These are phyloP conservation scores for Flaveria linearis DNA, from an alignment of 129 eudicot genomes.

Conservation along the genomic window DNA sequence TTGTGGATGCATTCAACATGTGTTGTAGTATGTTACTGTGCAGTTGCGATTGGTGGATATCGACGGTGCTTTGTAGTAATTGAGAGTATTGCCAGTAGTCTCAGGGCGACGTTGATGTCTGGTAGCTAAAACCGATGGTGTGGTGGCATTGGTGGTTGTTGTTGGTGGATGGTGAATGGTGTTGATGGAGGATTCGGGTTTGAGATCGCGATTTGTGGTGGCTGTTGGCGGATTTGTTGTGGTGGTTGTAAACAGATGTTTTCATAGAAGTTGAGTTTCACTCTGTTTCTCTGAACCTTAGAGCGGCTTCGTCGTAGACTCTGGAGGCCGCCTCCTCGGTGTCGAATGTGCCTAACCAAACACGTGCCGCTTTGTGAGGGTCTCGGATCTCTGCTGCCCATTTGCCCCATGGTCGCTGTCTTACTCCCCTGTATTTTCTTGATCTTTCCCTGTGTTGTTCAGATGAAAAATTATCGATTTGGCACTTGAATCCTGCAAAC, in stretches of 20 bases:
- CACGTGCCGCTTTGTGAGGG: slow-evolving; percentile 90
- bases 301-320: slow-evolving; percentile 90
- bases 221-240: slow-evolving; percentile 28
- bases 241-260: slow-evolving; percentile 47
- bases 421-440: slow-evolving; percentile 85
- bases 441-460: slow-evolving; percentile 50
- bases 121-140: slow-evolving; percentile 30
- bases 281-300: slow-evolving; percentile 71
- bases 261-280: slow-evolving; percentile 91
- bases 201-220: slow-evolving; percentile 30
- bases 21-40: slow-evolving; percentile 34
- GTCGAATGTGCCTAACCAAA: slow-evolving; percentile 89
- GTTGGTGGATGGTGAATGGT: slow-evolving; percentile 25
- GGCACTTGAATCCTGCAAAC: no score
- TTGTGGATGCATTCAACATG: slow-evolving; percentile 41
- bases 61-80: slow-evolving; percentile 46
- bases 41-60: slow-evolving; percentile 22
- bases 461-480: no score
- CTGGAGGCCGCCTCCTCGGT: slow-evolving; percentile 90
- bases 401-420: slow-evolving; percentile 97
- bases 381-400: slow-evolving; percentile 97
- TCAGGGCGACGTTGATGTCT: slow-evolving; percentile 25
- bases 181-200: slow-evolving; percentile 27
- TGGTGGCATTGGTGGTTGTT: slow-evolving; percentile 25
- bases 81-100: slow-evolving; percentile 85